A percentile compares a stretch with the other conserved stretches of the same genome.
These are phyloP conservation scores for Globisporangium solare DNA, from an alignment of 352 stramenopile genomes.

Conservation along the genomic window DNA sequence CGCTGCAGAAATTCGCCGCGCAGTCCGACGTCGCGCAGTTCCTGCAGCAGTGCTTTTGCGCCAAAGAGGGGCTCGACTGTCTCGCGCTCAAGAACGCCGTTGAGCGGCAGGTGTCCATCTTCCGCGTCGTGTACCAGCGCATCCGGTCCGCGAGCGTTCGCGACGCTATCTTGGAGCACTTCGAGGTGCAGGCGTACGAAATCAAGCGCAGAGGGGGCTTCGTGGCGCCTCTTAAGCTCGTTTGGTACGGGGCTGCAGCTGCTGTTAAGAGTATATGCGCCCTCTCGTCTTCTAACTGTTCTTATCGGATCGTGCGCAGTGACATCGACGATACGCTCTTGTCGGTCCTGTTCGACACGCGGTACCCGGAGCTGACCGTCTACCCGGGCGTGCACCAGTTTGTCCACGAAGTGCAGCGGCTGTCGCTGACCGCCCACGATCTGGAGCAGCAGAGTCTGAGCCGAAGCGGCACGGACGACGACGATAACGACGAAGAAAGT, in stretches of 20 bases:
- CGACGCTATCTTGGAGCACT: slow-evolving; percentile 54
- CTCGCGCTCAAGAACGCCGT: slow-evolving; percentile 66
- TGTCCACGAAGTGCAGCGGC: slow-evolving; percentile 59
- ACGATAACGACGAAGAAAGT: slow-evolving; percentile 13
- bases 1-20: slow-evolving; percentile 49
- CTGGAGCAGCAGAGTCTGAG: slow-evolving; percentile 13
- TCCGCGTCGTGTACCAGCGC: slow-evolving; percentile 62
- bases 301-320: slow-evolving; percentile 16
- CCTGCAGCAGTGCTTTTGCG: slow-evolving; percentile 56
- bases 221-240: slow-evolving; percentile 49
- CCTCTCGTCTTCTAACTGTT: neutral
- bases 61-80: slow-evolving; percentile 29
- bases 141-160: slow-evolving; percentile 40
- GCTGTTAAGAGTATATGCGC: neutral
- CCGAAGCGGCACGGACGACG: slow-evolving; percentile 6
- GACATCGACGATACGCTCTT: slow-evolving; percentile 84
- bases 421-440: slow-evolving; percentile 20
- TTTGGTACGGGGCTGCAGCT: slow-evolving; percentile 43
- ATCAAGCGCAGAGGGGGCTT: slow-evolving; percentile 30
- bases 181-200: slow-evolving; percentile 43
- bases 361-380: slow-evolving; percentile 77
- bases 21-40: slow-evolving; percentile 43
- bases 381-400: slow-evolving; percentile 84
- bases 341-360: slow-evolving; percentile 70
- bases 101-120: slow-evolving; percentile 61